A percentile compares a stretch with the other conserved stretches of the same genome.
phyloP scores from a whole-genome alignment of 2,329 filamentous ascomycete genomes.

The Lachnellula hyalina region DNA sequence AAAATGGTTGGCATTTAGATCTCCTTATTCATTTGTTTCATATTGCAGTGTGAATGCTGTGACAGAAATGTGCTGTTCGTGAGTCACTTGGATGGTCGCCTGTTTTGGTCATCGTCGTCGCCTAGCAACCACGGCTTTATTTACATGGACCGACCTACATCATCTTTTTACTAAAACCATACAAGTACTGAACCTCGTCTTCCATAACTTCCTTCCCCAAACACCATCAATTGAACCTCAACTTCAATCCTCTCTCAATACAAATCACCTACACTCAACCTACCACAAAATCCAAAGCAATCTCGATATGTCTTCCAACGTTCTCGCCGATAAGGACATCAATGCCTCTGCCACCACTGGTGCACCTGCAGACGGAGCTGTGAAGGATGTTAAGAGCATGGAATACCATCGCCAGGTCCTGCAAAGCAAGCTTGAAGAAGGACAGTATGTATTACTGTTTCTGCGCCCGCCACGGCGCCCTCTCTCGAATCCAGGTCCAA shows the following conservation, averaged over 20 bases:
- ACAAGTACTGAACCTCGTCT: not conserved
- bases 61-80: not conserved
- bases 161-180: constrained; percentile 3
- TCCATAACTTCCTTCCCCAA: not conserved
- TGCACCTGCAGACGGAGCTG: constrained; percentile 18
- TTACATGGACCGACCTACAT: not conserved
- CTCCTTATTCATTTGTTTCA: not conserved
- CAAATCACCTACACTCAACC: not conserved
- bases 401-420: constrained; percentile 74
- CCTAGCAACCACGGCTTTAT: not conserved
- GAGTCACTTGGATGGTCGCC: not conserved
- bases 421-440: constrained; percentile 64
- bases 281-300: constrained; percentile 4
- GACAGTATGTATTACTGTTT: constrained; percentile 46
- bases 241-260: not conserved
- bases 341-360: constrained; percentile 47
- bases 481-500: constrained; percentile 12
- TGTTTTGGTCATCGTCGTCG: too few relatives aligned
- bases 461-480: not conserved
- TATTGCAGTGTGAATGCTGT: not conserved
- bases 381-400: constrained; percentile 54
- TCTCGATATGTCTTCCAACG: constrained; percentile 49
- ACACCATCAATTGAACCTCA: not conserved
- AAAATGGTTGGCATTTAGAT: not conserved
- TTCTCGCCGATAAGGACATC: constrained; percentile 61